Conservation (phyloP, 345 rosid species). For the Atalantia buxifolia region DNA sequence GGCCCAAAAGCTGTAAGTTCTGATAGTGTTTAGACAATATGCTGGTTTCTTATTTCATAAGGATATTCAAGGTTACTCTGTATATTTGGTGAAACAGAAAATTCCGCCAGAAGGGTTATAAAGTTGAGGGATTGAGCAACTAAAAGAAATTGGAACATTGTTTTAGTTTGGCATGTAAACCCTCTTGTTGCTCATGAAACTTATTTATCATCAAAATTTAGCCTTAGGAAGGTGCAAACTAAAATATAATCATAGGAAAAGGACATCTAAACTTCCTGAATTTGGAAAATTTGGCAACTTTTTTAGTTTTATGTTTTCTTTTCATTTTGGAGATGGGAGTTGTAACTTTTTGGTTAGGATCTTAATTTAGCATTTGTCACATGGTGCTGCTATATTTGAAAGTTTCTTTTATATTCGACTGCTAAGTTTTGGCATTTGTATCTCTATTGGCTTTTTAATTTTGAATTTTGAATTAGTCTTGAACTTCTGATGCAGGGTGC, state of each 20-base stretch:
- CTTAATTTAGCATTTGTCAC: not conserved
- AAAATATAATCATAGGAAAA: not conserved
- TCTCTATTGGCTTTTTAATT: not conserved
- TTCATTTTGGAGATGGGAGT: not conserved
- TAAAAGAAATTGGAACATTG: not conserved
- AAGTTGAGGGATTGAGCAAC: not conserved
- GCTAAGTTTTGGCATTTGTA: not conserved
- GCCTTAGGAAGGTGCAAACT: not conserved
- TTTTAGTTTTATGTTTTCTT: not conserved
- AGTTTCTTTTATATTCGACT: not conserved
- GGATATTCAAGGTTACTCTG: not conserved
- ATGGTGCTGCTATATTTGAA: constrained; percentile 1
- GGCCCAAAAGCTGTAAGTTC: not conserved
- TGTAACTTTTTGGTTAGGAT: not conserved
- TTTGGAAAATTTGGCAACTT: not conserved
- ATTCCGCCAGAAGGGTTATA: not conserved
- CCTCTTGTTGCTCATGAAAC: not conserved
- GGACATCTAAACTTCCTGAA: not conserved
- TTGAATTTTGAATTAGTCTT: constrained; percentile 14
- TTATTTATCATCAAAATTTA: not conserved
- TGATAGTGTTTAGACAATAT: not conserved
- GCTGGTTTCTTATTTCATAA: not conserved
- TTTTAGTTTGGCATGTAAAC: not conserved
- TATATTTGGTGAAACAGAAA: not conserved
- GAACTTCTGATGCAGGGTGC: constrained; percentile 68